A percentile compares a stretch with the other conserved stretches of the same genome.
Evolutionary conservation across 2,329 filamentous ascomycete genomes (phyloP).

Genomic region (Fusarium paranaense): DNA sequence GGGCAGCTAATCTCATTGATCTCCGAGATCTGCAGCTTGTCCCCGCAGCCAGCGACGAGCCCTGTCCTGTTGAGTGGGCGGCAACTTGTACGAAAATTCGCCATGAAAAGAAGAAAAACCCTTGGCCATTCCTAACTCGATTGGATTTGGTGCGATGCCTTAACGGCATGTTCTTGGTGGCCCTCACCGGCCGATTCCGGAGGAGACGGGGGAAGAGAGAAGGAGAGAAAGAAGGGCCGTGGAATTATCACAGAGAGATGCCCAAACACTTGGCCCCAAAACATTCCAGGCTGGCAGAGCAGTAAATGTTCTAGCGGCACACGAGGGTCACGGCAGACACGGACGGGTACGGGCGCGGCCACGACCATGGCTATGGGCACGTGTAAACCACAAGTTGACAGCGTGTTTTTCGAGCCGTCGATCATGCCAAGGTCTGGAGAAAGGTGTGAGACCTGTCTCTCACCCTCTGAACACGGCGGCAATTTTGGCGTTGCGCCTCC

Average conservation of each 20-base stretch:
- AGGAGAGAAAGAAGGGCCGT: not conserved
- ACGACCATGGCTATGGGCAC: not conserved
- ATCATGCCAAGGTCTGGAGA: slow-evolving; percentile 6
- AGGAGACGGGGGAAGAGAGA: not conserved
- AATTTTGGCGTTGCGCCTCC: slow-evolving; percentile 11
- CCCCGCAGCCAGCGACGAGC: not conserved
- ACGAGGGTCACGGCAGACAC: not conserved
- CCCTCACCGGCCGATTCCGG: slow-evolving; percentile 5
- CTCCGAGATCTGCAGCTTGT: slow-evolving; percentile 11
- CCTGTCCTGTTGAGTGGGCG: not conserved
- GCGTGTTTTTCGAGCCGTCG: not conserved
- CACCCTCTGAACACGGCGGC: not conserved
- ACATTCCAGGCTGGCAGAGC: slow-evolving; percentile 8
- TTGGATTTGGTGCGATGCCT: not conserved
- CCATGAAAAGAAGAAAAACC: slow-evolving; percentile 6
- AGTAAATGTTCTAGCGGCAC: not conserved
- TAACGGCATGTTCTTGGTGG: not conserved
- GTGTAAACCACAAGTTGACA: not conserved
- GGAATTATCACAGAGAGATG: not conserved
- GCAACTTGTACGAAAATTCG: not conserved
- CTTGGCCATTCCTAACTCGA: not conserved
- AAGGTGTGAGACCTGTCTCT: slow-evolving; percentile 13
- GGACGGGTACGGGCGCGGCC: not conserved
- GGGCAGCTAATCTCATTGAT: not conserved
- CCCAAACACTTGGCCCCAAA: not conserved